Base-by-base conservation (phyloP, 257 asterid genomes). In the Perilla frutescens region DNA sequence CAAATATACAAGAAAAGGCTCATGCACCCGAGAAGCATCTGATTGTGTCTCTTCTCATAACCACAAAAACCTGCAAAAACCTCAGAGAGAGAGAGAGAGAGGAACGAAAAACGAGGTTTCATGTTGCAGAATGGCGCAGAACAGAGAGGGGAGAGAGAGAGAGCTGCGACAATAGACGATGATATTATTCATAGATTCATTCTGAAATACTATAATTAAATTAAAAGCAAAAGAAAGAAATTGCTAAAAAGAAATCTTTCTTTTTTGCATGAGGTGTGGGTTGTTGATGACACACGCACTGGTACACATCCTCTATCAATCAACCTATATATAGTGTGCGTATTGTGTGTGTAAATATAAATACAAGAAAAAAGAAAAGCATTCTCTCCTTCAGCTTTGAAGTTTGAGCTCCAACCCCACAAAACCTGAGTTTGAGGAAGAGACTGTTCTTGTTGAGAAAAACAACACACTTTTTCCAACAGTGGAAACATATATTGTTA, bases 61-160 rank as follows among this genome's bases (percentile, higher is more conserved):
- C 61, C 81, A 61, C 47, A 10, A 50, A 62, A 71, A 41, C 77
- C 86, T 80, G 84, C 81, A 80, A 73, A 77, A 79, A 55, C 59
- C 44, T 45, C 78, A 76, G 82, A 77, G 71, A 20, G 26, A 20
- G 26, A 20, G 26, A 20, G 26, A 20, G 26, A 41, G 81, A 26
- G 89, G 90, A 86, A 86, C 96, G 92, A 84, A 83, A 83, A 75
- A 59, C 96, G 87, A 90, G 92, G 90, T 72, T 69, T 81, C 87
- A 71, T 65, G 74, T 70, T 76, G 85, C 85, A 75, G 85, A 65
- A 73, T 69, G 76, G 70, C 68, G 55, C 83, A 79, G 82, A 70
- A 51, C 82, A 59, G 8, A 40, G 51, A 10, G 41, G 58, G 31
- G 71, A 47, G 66, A 29, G 55, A 62, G 5, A 14, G 76, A 69